Percentiles rank a stretch among this genome's conserved stretches.
Conservation (phyloP, 108 stramenopile genomes). For the Nitzschia sp. region DNA sequence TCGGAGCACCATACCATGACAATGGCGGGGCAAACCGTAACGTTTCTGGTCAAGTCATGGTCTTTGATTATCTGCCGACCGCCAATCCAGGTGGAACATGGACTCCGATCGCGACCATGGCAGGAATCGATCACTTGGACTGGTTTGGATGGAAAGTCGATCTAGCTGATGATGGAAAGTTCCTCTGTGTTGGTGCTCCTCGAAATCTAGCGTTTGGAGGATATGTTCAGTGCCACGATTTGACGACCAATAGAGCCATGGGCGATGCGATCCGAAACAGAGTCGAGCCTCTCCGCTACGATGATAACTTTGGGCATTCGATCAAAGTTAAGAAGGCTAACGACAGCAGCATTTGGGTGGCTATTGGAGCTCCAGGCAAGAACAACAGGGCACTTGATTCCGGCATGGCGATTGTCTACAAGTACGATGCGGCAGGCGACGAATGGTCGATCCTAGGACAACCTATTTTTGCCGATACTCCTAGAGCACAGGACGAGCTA, state of each 20-base stretch:
- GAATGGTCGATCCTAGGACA: conserved; percentile 28
- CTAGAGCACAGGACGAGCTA: conserved; percentile 4
- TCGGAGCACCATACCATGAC: conserved; percentile 69
- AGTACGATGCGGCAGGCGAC: conserved; percentile 13
- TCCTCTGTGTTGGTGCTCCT: conserved; percentile 55
- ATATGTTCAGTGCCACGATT: conserved; percentile 53
- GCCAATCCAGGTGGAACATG: conserved; percentile 22
- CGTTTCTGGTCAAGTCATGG: conserved; percentile 40
- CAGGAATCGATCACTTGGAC: conserved; percentile 32
- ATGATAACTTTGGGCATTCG: conserved; percentile 44
- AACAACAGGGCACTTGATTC: conserved; percentile 11
- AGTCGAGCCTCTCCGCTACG: conserved; percentile 11
- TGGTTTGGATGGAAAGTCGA: conserved; percentile 53
- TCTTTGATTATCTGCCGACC: conserved; percentile 43
- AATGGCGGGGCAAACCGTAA: conserved; percentile 25
- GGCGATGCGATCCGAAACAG: conserved; percentile 38
- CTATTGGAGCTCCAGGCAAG: conserved; percentile 52
- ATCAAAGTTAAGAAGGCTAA: conserved; percentile 15
- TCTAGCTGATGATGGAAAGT: conserved; percentile 35
- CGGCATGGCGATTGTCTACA: conserved; percentile 40
- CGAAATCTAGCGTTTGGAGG: conserved; percentile 47
- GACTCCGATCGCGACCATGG: conserved; percentile 1
- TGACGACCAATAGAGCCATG: conserved; percentile 6
- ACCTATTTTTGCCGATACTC: neutral
- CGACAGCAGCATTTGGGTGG: conserved; percentile 26